phyloP scores from a whole-genome alignment of 495 filamentous ascomycete species.

The Xylaria cubensis region DNA sequence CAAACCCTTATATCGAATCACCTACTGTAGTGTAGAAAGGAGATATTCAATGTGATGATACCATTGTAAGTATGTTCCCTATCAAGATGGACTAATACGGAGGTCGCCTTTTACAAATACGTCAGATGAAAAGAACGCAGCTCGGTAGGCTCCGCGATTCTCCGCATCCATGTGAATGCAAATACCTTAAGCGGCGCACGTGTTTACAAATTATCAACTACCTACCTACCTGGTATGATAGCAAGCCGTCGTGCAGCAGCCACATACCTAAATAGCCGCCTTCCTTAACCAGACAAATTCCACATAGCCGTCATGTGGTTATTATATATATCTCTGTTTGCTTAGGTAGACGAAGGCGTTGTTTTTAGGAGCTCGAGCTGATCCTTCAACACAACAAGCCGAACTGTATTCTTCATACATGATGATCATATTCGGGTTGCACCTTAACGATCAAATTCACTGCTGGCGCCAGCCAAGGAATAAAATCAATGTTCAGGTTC shows the following conservation, averaged over 20 bases:
- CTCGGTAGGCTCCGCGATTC: background rate
- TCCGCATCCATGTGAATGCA: background rate
- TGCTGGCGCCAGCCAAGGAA: background rate
- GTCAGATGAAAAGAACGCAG: background rate
- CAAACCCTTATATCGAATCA: background rate
- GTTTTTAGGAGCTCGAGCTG: background rate
- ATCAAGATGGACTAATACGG: background rate
- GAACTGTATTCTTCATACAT: background rate
- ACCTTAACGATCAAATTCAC: background rate
- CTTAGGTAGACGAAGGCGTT: background rate
- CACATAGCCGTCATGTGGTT: background rate
- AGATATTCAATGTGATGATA: background rate
- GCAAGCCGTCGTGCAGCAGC: background rate
- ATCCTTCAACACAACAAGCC: too few relatives aligned
- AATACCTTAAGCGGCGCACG: background rate
- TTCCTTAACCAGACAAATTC: background rate
- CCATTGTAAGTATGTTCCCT: background rate
- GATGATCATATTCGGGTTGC: background rate
- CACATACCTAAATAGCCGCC: background rate
- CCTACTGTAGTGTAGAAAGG: background rate
- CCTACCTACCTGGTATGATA: background rate
- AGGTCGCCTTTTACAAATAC: background rate
- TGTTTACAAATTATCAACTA: background rate
- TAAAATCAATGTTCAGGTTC: conserved; percentile 36
- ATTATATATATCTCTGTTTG: background rate